Evolutionary conservation across 305 asterid species (phyloP).

Genomic region (Galium porrigens): DNA sequence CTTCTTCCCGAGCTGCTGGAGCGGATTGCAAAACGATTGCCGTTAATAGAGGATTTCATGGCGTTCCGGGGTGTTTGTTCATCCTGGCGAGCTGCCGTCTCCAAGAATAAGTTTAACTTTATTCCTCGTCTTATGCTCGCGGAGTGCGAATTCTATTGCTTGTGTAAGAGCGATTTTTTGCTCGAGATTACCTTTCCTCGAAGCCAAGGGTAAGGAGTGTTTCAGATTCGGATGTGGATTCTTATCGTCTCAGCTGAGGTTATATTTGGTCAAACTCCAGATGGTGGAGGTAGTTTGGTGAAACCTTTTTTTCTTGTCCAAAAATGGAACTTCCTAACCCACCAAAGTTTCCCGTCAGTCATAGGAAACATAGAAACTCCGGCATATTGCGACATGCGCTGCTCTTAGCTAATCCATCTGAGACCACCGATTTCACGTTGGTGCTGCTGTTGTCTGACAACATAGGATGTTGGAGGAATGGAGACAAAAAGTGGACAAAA

Average conservation of each 20-base stretch:
- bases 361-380: too few relatives aligned
- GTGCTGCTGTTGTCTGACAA: not conserved
- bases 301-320: not conserved
- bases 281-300: not conserved
- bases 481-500: not conserved
- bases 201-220: conserved; percentile 3
- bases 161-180: too few relatives aligned
- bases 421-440: not conserved
- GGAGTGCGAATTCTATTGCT: too few relatives aligned
- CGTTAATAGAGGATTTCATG: not conserved
- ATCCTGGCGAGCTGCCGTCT: conserved; percentile 1
- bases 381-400: not conserved
- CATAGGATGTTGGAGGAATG: conserved; percentile 4
- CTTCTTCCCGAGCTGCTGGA: too few relatives aligned
- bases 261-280: too few relatives aligned
- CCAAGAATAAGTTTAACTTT: too few relatives aligned
- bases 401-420: conserved; percentile 7
- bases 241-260: not conserved
- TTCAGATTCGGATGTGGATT: not conserved
- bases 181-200: too few relatives aligned
- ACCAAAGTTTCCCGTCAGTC: too few relatives aligned
- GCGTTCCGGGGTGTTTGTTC: too few relatives aligned
- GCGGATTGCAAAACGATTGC: too few relatives aligned
- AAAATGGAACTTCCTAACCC: conserved; percentile 6
- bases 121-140: too few relatives aligned